phyloP scores from a whole-genome alignment of 176 grass and related monocot genomes.

The Avena eriantha region DNA sequence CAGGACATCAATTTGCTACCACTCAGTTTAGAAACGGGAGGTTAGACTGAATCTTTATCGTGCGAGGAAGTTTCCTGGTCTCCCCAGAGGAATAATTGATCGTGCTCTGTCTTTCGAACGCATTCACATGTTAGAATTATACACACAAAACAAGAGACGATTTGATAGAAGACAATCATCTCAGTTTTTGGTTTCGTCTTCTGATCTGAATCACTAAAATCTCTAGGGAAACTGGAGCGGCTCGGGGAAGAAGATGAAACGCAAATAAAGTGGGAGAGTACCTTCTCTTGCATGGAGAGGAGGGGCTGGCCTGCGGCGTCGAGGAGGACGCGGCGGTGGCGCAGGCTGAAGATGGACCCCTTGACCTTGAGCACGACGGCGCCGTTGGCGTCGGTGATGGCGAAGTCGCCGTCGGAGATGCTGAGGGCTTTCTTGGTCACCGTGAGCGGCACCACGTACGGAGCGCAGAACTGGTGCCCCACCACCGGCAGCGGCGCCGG shows the following conservation, averaged over 20 bases:
- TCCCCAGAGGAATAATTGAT: not conserved
- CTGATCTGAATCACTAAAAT: not conserved
- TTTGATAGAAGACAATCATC: not conserved
- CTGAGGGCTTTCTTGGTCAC: conserved; percentile 69
- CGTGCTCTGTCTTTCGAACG: not conserved
- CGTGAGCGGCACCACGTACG: conserved; percentile 66
- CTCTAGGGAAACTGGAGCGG: not conserved
- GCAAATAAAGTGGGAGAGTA: not conserved
- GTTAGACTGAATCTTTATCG: not conserved
- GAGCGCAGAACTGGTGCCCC: conserved; percentile 60
- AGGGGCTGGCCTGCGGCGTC: conserved; percentile 59
- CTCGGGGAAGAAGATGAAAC: not conserved
- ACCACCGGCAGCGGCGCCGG: conserved; percentile 52
- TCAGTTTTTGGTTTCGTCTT: not conserved
- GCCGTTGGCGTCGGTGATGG: conserved; percentile 72
- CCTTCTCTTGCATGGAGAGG: conserved; percentile 74
- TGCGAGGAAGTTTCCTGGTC: too few species aligned
- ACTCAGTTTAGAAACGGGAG: not conserved
- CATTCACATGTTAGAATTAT: not conserved
- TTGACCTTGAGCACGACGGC: conserved; percentile 60
- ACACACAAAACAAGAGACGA: not conserved
- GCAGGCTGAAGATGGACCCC: conserved; percentile 60
- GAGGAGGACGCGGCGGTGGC: conserved; percentile 55
- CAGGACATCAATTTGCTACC: not conserved
- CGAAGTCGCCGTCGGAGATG: conserved; percentile 70